These are phyloP conservation scores for Sisymbrium irio DNA, from an alignment of 345 rosid species.

Conservation along the genomic window DNA sequence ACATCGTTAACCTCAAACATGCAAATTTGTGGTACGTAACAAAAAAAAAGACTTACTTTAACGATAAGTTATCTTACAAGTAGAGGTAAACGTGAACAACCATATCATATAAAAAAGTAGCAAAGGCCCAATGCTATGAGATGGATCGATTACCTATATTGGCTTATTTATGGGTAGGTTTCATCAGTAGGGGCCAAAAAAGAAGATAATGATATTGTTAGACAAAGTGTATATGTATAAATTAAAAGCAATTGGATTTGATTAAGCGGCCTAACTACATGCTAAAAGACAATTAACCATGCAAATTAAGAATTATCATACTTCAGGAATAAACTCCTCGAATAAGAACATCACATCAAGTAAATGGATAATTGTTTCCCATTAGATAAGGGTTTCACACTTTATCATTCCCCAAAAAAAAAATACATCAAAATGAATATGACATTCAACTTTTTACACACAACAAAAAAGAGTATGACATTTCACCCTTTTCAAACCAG, in stretches of 20 bases:
- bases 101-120: background rate
- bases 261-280: background rate
- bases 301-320: slow-evolving; percentile 5
- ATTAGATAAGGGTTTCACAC: background rate
- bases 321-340: background rate
- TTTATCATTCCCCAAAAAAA: background rate
- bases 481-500: background rate
- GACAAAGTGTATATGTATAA: background rate
- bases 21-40: background rate
- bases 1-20: background rate
- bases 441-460: background rate
- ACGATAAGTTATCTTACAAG: background rate
- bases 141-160: background rate
- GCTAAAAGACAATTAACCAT: background rate
- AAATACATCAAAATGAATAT: background rate
- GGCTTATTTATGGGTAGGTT: background rate
- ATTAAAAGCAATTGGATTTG: background rate
- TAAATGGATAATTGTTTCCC: background rate
- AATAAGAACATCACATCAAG: slow-evolving; percentile 5
- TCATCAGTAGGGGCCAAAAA: background rate
- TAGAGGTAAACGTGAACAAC: background rate
- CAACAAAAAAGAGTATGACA: background rate
- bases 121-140: background rate
- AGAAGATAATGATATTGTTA: background rate
- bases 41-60: background rate